Evolutionary conservation across 2,329 filamentous ascomycete species (phyloP), one percentile per base, ranked within the genome.

Genomic region (Magnaporthales sp.): DNA sequence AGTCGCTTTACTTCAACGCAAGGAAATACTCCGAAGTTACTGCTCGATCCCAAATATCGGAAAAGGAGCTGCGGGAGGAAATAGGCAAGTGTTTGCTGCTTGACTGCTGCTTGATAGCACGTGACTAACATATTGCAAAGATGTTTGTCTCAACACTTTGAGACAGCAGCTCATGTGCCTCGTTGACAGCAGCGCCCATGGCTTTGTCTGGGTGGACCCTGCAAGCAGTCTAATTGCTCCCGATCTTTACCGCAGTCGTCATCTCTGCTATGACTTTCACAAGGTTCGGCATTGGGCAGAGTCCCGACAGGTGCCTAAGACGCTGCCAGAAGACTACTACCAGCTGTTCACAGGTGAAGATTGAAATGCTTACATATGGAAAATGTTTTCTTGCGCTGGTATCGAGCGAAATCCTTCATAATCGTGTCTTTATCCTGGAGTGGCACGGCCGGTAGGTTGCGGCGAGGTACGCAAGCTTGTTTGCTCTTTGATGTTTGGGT

Each of bases 131-230:
- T 4, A 15, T 51, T 27, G 9, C n/a, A 64, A 3, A 74, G 84
- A 9, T 80, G 83, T 86, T 68, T 86, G 84, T 68, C 73, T 86
- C 8, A 84, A 86, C 67, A 82, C 83, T 19, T 68, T 86, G 63
- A 78, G 83, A 19, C 83, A 86, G 70, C 80, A 85, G 65, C 74
- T 86, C 13, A 86, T 85, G 82, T 86, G 83, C 70, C 81, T 77
- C 2, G 75, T 80, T 0, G 83, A 86, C 67, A 77, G 82, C 9
- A 83, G 82, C 2, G 77, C 86, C 1, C 75, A 85, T 0, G 83
- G 83, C 1, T 83, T 86, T 68, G 75, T 86, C 10, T 86, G 84
- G 84, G 32, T 81, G 80, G 70, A 84, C 51, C 71, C 70, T n/a
- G 68, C 74, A 4, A 73, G 74, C 7, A 77, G 79, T 0, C 72